Percentiles rank a stretch among this genome's conserved stretches.
Evolutionary conservation across 306 rosid genomes (phyloP).

Genomic region (Citrullus amarus): DNA sequence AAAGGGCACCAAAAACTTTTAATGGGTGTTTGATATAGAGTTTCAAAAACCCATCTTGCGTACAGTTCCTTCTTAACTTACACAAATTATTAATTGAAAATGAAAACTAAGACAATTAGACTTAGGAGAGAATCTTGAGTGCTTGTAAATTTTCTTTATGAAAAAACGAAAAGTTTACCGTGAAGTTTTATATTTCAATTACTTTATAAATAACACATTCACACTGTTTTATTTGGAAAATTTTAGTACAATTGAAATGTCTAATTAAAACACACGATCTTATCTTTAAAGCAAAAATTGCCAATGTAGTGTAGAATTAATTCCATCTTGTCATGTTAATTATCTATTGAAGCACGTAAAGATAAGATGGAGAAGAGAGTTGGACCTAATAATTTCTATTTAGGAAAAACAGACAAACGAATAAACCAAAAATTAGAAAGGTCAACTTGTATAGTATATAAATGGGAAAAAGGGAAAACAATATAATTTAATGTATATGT

Average conservation of each 20-base stretch:
- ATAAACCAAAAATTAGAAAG: not conserved
- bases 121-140: not conserved
- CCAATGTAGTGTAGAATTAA: not conserved
- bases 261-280: not conserved
- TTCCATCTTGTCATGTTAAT: not conserved
- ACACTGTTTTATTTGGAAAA: not conserved
- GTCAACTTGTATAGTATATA: not conserved
- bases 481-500: not conserved
- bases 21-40: not conserved
- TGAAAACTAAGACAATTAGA: not conserved
- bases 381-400: not conserved
- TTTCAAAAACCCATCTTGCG: not conserved
- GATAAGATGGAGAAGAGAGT: constrained; percentile 1
- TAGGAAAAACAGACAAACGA: not conserved
- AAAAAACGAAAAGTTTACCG: not conserved
- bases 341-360: not conserved
- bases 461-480: not conserved
- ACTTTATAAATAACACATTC: not conserved
- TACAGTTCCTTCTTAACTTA: not conserved
- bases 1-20: not conserved
- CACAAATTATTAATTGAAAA: not conserved
- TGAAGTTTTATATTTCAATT: not conserved
- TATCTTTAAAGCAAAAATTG: not conserved
- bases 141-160: not conserved
- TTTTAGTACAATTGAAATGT: not conserved